Evolutionary conservation across 179 eudicot genomes (phyloP), one percentile per base, ranked within the genome.

Genomic region (Gypsophila paniculata): DNA sequence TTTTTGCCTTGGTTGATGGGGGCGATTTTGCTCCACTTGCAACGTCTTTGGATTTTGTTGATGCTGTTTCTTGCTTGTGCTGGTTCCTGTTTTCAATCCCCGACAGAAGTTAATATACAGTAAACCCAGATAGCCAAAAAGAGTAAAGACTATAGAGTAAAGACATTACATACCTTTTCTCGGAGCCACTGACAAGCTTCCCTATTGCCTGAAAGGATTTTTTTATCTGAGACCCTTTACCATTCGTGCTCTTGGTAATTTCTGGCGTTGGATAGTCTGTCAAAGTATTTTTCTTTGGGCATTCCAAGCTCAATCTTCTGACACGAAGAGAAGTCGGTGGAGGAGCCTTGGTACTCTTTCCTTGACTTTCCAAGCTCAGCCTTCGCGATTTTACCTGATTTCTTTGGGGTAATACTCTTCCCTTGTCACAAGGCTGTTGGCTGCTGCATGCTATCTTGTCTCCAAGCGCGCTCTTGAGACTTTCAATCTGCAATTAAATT

Each of bases 161-260:
- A 32, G 5, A 4, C 18, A 38, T 72, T 22, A 60, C 44, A 34
- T 81, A 91, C 96, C 88, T 85, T 77, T 86, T 90, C 44, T 89
- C 97, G 14, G 93, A 82, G 54, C 96, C 91, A 62, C 87, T 85
- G 46, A 93, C 88, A 71, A 93, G 76, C 80, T 86, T 93, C 74
- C 96, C 97, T 49, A 93, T 85, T 9, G 87, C 83, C 53, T 91
- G 78, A 42, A 93, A 80, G 22, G 98, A 91, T 81, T 84, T 93
- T 80, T 75, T 85, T 68, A 93, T 79, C 14, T 93, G 98, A 55
- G 99, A 91, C 19, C 82, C 80, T 66, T 91, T 93, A 65, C 84
- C 86, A 60, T 80, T 80, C 44, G 82, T 61, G 60, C 74, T 75
- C 66, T 74, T 83, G 34, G 70, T 72, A 51, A 77, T 46, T 53